Conservation (phyloP, 2,329 filamentous ascomycete species). For the Raffaelea ambrosiae region DNA sequence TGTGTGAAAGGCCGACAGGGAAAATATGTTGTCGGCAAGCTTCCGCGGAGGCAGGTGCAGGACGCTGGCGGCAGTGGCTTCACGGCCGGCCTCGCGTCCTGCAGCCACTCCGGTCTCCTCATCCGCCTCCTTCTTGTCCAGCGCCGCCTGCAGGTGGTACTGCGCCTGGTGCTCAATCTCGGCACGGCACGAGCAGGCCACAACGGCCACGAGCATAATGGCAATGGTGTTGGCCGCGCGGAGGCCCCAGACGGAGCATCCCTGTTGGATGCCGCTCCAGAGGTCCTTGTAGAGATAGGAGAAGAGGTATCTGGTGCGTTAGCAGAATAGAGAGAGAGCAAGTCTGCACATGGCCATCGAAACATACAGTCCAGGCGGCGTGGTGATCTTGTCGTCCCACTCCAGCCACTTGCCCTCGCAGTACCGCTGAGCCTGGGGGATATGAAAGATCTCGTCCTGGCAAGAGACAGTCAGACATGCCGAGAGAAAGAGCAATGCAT, state of each 20-base stretch:
- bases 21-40: slow-evolving; percentile 20
- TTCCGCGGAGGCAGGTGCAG: neutral
- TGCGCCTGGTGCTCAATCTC: slow-evolving; percentile 32
- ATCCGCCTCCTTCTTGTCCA: neutral
- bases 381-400: slow-evolving; percentile 98
- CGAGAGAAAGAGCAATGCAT: neutral
- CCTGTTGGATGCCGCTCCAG: slow-evolving; percentile 8
- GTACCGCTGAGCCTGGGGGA: slow-evolving; percentile 85
- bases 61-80: neutral
- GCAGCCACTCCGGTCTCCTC: neutral
- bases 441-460: slow-evolving; percentile 80
- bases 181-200: slow-evolving; percentile 43
- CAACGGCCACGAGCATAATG: slow-evolving; percentile 31
- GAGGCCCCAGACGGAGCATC: slow-evolving; percentile 26
- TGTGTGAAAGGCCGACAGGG: slow-evolving; percentile 44
- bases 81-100: too few species aligned
- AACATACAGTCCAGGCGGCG: slow-evolving; percentile 73
- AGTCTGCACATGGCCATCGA: too few species aligned
- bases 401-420: slow-evolving; percentile 63
- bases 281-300: slow-evolving; percentile 7
- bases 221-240: slow-evolving; percentile 40
- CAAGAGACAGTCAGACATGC: accelerated
- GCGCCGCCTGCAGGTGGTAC: slow-evolving; percentile 16
- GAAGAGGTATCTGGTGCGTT: slow-evolving; percentile 7
- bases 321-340: slow-evolving; percentile 2